Base-by-base conservation (phyloP, 2,329 filamentous ascomycete genomes). In the Botrytis paeoniae region DNA sequence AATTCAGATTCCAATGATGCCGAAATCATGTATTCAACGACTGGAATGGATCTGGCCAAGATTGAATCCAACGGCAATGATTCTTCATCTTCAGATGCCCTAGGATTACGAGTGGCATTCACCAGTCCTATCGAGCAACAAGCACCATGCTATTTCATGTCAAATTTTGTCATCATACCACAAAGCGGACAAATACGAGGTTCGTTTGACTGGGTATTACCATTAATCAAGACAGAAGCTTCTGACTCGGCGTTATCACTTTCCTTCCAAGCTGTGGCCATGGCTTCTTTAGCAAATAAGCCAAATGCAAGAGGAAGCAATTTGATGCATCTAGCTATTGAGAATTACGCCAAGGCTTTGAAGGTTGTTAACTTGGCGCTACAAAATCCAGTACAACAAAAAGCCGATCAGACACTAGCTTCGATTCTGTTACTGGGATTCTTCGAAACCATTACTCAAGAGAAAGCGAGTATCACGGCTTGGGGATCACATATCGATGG, bases 401-500 rank as follows among this genome's bases (percentile, higher is more conserved):
- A 83, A 73, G 82, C 85, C n/a, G 89, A 91, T 77, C 83, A 84
- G 20, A 90, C 89, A 0, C 77, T 91, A 20, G 89, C 87, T 3
- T 85, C 89, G 0, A 88, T 91, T 25, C 80, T 91, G 45, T 81
- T 91, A 73, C 79, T 91, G 39, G 87, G 88, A 0, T 82, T 90
- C 35, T 91, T 89, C 74, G 89, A 91, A 77, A 80, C 78, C 1
- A 76, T 90, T 62, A 86, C 85, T 0, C 85, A 87, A 20, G 86
- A 85, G 73, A 85, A 87, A 70, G 81, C 87, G 68, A 86, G 85
- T 48, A 85, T 86, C 78, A 82, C 86, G 72, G 87, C 88, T 2
- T 91, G 89, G 89, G 88, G 87, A 6, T 88, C 88, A 16, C 89
- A 91, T 76, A 85, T 88, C n/a, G 87, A 90, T 74, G 89, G 88